These are phyloP conservation scores for Gastrolobium bilobum DNA, from an alignment of 306 rosid species.

Conservation along the genomic window DNA sequence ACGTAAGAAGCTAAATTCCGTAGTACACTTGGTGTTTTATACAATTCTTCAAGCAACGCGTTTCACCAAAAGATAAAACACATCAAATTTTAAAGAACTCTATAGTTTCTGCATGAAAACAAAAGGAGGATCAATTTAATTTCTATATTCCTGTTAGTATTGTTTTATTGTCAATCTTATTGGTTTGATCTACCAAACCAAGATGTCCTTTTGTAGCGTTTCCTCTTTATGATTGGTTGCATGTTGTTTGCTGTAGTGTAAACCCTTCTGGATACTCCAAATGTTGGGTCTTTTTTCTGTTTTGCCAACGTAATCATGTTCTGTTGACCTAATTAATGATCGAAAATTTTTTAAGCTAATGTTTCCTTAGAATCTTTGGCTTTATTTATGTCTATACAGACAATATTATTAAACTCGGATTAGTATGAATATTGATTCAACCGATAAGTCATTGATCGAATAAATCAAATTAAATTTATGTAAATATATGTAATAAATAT, in stretches of 20 bases:
- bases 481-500: no score
- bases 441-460: no score
- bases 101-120: slow-evolving; percentile 1
- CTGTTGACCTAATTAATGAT: slow-evolving; percentile 17
- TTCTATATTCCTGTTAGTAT: not conserved
- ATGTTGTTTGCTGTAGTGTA: slow-evolving; percentile 15
- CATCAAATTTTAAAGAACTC: not conserved
- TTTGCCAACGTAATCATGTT: slow-evolving; percentile 39
- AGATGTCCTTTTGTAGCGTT: slow-evolving; percentile 58
- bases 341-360: not conserved
- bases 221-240: slow-evolving; percentile 50
- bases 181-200: slow-evolving; percentile 71
- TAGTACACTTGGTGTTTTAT: not conserved
- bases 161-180: slow-evolving; percentile 38
- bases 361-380: not conserved
- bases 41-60: slow-evolving; percentile 33
- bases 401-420: no score
- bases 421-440: no score
- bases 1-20: slow-evolving; percentile 45
- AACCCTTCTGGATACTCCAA: slow-evolving; percentile 57
- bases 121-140: not conserved
- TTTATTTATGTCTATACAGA: not conserved
- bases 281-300: not conserved
- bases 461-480: no score
- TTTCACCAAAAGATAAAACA: not conserved